Conservation (phyloP, 2,329 filamentous ascomycete genomes). For the Pseudogymnoascus verrucosus region DNA sequence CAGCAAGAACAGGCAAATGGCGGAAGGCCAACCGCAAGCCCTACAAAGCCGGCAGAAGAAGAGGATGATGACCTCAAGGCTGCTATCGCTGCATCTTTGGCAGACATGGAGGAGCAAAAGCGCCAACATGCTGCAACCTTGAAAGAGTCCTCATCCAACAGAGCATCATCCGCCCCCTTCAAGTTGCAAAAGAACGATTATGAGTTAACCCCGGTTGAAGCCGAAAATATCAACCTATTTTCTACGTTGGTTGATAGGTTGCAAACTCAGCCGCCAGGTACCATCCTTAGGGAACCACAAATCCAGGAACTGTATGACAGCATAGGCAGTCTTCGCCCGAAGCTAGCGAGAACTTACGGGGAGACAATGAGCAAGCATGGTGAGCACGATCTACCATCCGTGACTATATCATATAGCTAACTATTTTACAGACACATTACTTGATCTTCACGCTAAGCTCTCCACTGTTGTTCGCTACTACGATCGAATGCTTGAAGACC, state of each 20-base stretch:
- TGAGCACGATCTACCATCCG: constrained; percentile 26
- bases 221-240: constrained; percentile 96
- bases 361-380: constrained; percentile 99
- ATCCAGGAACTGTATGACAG: constrained; percentile 98
- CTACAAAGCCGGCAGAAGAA: constrained; percentile 55
- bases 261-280: constrained; percentile 90
- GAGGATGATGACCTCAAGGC: constrained; percentile 91
- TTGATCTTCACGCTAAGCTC: constrained; percentile 90
- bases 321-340: constrained; percentile 86
- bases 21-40: constrained; percentile 30
- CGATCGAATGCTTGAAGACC: constrained; percentile 94
- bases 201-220: constrained; percentile 85
- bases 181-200: constrained; percentile 80
- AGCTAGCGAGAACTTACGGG: constrained; percentile 89
- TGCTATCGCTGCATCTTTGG: constrained; percentile 87
- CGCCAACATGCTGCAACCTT: constrained; percentile 76
- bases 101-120: constrained; percentile 98
- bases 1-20: constrained; percentile 20
- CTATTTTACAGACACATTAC: constrained; percentile 65
- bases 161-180: constrained; percentile 44
- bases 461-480: constrained; percentile 96
- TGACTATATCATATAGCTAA: not conserved
- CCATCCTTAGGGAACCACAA: constrained; percentile 91
- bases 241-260: constrained; percentile 87
- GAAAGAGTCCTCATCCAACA: constrained; percentile 54